Evolutionary conservation across 1,284 basidiomycete species (phyloP), one percentile per base, ranked within the genome.

Genomic region (Heterobasidion parviporum): DNA sequence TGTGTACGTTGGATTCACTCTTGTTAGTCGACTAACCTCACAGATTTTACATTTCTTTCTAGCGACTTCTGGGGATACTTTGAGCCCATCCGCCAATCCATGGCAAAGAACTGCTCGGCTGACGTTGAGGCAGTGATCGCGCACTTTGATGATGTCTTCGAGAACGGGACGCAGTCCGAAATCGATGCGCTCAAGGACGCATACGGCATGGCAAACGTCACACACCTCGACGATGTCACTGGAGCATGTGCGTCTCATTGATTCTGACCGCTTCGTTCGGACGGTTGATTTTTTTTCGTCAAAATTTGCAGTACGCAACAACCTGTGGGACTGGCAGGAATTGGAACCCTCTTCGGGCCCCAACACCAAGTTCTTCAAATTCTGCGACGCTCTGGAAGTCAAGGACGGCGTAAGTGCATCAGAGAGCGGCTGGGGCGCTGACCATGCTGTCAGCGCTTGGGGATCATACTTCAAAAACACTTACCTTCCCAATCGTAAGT

Each of bases 311-410:
- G 82, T 86, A 41, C 78, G 81, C 59, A 76, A 79, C 72, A 84
- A 70, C 64, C 70, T 70, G 58, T 76, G 60, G 67, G 76, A 64
- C 58, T 87, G 84, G 83, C 84, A 86, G 62, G 69, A 67, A 16
- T 65, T 85, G 9, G 76, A 78, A 52, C 77, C 79, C 1, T 72
- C 71, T 6, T 68, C 71, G 0, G 72, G 72, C 2, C 64, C 71
- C 6, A 71, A 68, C 8, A 60, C 64, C 2, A 59, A 67, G 34
- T 89, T 89, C 70, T 83, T 74, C 68, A 50, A 76, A n/a, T 89
- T 89, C 68, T 89, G 87, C 59, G 85, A 89, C 62, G 83, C 84
- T 0, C 71, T 89, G 1, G 86, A 89, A 66, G 82, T 87, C 32
- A 48, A 48, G 8, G 18, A 16, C 10, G 83, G 83, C 6, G 70